Evolutionary conservation across 2,329 filamentous ascomycete genomes (phyloP).

Genomic region (Colletotrichum australisinense): DNA sequence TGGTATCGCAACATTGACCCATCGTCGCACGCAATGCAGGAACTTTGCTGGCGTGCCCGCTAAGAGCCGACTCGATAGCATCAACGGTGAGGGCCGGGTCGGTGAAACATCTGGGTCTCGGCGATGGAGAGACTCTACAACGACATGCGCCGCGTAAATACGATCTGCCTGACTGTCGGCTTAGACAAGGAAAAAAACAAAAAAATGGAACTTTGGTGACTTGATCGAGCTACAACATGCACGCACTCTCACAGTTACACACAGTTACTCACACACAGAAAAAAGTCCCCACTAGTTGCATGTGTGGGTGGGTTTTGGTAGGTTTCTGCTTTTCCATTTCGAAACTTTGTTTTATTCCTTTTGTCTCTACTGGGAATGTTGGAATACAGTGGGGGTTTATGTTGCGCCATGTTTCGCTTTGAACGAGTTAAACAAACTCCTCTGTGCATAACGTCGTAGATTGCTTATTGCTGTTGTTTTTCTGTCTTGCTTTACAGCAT

Average conservation of each 20-base stretch:
- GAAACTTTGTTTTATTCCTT: not conserved
- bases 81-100: not conserved
- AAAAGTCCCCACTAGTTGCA: not conserved
- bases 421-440: not conserved
- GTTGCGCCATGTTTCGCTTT: slow-evolving; percentile 4
- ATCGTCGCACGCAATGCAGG: not conserved
- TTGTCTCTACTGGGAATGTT: not conserved
- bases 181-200: not conserved
- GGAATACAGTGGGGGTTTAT: not conserved
- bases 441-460: slow-evolving; percentile 15
- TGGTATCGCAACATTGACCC: slow-evolving; percentile 5
- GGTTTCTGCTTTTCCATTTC: not conserved
- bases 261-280: not conserved
- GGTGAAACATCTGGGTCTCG: slow-evolving; percentile 26
- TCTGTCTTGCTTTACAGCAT: not conserved
- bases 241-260: not conserved
- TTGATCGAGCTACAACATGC: not conserved
- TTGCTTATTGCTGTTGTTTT: slow-evolving; percentile 5
- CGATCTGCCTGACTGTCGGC: not conserved
- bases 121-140: not conserved
- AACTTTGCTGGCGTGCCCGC: not conserved
- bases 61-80: not conserved
- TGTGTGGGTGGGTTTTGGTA: not conserved
- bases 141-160: not conserved
- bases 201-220: not conserved